These are phyloP conservation scores for Fusarium sp. DNA, from an alignment of 2,329 filamentous ascomycete species.

Conservation along the genomic window DNA sequence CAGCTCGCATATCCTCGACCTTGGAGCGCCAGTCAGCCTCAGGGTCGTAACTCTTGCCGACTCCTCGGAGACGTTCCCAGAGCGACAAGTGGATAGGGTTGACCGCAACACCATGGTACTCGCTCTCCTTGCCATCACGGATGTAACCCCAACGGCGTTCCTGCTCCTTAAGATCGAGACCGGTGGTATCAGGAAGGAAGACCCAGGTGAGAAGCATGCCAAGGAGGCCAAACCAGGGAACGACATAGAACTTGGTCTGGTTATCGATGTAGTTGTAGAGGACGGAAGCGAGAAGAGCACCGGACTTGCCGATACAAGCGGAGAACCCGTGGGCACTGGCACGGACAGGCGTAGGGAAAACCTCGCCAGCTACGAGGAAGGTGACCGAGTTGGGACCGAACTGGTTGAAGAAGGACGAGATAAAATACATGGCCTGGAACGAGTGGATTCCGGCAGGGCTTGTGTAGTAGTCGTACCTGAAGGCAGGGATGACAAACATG, in stretches of 20 bases:
- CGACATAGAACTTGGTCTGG: conserved; percentile 87
- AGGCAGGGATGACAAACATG: conserved; percentile 91
- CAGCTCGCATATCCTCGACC: conserved; percentile 81
- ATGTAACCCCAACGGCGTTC: conserved; percentile 94
- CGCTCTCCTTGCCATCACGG: conserved; percentile 77
- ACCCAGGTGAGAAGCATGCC: conserved; percentile 86
- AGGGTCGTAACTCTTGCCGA: conserved; percentile 85
- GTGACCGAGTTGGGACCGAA: conserved; percentile 97
- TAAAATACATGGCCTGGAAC: conserved; percentile 99
- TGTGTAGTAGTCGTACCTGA: conserved; percentile 88
- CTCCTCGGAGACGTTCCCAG: conserved; percentile 85
- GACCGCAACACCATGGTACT: conserved; percentile 94
- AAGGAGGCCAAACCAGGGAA: conserved; percentile 93
- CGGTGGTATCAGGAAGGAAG: conserved; percentile 97
- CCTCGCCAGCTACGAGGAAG: conserved; percentile 94
- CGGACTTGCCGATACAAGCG: conserved; percentile 90
- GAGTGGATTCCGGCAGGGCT: conserved; percentile 76
- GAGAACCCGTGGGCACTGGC: conserved; percentile 95
- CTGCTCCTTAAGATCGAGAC: conserved; percentile 96
- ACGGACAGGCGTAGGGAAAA: conserved; percentile 94
- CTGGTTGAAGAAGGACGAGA: conserved; percentile 99
- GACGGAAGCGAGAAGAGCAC: conserved; percentile 86
- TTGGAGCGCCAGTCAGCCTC: conserved; percentile 85
- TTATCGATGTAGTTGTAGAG: conserved; percentile 95
- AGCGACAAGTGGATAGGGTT: conserved; percentile 89